phyloP scores from a whole-genome alignment of 352 stramenopile species.

The Globisporangium ultimum region DNA sequence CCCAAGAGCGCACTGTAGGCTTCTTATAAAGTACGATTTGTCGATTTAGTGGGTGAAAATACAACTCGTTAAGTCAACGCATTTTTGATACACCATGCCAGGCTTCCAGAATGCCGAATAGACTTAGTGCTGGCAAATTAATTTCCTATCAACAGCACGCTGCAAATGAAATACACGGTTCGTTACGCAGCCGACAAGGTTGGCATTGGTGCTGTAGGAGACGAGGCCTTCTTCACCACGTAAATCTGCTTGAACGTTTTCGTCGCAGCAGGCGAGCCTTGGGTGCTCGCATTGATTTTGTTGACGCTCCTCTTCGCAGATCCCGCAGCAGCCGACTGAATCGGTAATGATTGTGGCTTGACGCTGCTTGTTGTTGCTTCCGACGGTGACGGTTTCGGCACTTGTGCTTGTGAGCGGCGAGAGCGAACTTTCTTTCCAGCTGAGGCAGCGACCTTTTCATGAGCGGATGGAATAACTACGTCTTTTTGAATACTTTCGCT shows the following conservation, averaged over 20 bases:
- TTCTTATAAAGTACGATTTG: conserved; percentile 4
- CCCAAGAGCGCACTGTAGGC: conserved; percentile 2
- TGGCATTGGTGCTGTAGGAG: neutral
- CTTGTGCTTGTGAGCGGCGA: no score
- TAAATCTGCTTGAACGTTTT: conserved; percentile 30
- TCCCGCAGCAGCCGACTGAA: no score
- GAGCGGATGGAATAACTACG: no score
- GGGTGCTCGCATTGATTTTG: conserved; percentile 3
- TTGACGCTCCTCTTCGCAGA: conserved; percentile 8
- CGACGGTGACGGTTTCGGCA: no score
- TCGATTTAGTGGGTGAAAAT: neutral
- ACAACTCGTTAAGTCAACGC: neutral
- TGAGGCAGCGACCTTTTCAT: no score
- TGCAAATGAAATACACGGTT: neutral
- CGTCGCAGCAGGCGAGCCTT: neutral
- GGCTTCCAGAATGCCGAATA: no score
- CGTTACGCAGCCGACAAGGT: conserved; percentile 12
- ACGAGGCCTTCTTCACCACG: conserved; percentile 19
- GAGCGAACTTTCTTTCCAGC: no score
- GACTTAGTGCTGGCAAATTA: no score
- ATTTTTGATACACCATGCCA: neutral
- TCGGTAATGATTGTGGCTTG: no score
- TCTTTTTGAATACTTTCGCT: no score
- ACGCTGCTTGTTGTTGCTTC: no score
- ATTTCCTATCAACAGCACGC: neutral